phyloP scores from a whole-genome alignment of 768 basidiomycete species.

The Phylloporus rhodoxanthus region DNA sequence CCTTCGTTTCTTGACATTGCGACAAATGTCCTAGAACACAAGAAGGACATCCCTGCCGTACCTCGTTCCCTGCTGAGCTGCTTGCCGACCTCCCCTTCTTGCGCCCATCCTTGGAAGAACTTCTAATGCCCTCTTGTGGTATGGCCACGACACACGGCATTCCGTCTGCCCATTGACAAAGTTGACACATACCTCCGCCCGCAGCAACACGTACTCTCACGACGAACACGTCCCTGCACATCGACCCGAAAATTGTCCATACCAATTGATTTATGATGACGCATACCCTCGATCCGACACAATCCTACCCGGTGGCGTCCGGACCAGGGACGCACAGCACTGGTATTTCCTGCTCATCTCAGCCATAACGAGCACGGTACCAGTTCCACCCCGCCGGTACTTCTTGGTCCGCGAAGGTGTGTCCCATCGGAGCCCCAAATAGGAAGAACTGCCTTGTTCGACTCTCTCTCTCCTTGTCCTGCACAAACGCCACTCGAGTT shows the following conservation, averaged over 20 bases:
- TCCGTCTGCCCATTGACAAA: background rate
- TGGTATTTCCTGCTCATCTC: background rate
- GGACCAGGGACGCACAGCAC: background rate
- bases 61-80: background rate
- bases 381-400: background rate
- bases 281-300: background rate
- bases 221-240: background rate
- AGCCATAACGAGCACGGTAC: background rate
- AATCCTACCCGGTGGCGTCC: background rate
- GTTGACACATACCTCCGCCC: background rate
- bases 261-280: background rate
- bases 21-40: background rate
- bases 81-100: background rate
- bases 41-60: background rate
- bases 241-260: no score
- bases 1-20: no score
- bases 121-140: background rate
- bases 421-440: background rate
- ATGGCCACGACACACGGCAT: no score
- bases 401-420: constrained; percentile 4
- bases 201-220: background rate
- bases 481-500: background rate
- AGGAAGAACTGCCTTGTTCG: background rate
- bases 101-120: background rate
- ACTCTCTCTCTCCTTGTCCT: background rate